Conservation (phyloP, 1,284 basidiomycete species). For the Neolentinus lepideus region DNA sequence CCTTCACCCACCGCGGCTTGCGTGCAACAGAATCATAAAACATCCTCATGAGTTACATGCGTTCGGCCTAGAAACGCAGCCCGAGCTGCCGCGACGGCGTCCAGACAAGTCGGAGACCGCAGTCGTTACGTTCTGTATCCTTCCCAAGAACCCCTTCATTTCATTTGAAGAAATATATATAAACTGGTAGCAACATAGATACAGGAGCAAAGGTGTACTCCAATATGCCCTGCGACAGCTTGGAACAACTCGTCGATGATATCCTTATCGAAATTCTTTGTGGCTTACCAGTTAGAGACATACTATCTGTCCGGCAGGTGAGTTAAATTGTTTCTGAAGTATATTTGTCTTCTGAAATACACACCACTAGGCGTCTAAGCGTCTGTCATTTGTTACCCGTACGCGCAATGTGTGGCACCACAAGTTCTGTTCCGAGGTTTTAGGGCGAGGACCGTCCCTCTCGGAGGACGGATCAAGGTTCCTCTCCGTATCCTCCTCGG, state of each 20-base stretch:
- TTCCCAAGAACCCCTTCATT: not conserved
- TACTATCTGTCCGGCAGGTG: not conserved
- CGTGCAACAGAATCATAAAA: no score
- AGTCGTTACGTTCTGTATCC: not conserved
- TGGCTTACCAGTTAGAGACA: not conserved
- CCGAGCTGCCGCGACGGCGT: no score
- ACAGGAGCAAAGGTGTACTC: not conserved
- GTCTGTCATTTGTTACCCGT: not conserved
- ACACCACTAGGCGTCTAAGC: constrained; percentile 1
- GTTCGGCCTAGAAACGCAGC: no score
- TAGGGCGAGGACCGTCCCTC: not conserved
- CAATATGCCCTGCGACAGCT: not conserved
- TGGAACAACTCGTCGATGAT: not conserved
- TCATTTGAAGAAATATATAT: not conserved
- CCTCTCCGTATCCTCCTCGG: not conserved
- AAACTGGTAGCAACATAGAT: not conserved
- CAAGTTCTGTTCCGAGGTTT: not conserved
- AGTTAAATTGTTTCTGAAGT: not conserved
- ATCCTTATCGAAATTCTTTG: not conserved
- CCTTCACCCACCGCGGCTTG: no score
- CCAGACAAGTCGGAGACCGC: no score
- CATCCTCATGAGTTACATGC: no score
- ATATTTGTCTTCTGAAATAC: no score
- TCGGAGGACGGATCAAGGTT: not conserved
- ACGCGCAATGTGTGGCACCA: not conserved